Conservation (phyloP, 495 filamentous ascomycete genomes). For the Immersiella caudata region DNA sequence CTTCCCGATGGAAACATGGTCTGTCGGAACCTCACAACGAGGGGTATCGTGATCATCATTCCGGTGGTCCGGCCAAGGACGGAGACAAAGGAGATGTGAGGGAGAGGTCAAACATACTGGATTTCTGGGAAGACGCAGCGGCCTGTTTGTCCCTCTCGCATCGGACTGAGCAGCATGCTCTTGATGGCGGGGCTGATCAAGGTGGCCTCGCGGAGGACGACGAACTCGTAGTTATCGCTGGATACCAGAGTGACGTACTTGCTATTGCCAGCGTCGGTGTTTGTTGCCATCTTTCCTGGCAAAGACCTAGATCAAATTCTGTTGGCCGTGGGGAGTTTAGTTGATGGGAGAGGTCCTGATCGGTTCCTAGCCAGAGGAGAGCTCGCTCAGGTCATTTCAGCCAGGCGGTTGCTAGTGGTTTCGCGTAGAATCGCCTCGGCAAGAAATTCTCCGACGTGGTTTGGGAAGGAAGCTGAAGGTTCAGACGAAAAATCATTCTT, state of each 20-base stretch:
- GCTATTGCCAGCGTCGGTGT: constrained; percentile 27
- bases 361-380: background rate
- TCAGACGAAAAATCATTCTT: background rate
- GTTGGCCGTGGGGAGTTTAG: background rate
- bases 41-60: constrained; percentile 43
- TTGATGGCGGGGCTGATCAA: constrained; percentile 75
- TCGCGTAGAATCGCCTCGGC: background rate
- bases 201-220: constrained; percentile 76
- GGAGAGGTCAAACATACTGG: constrained; percentile 55
- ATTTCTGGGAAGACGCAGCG: constrained; percentile 71
- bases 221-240: constrained; percentile 84
- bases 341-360: background rate
- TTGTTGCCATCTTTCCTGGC: constrained; percentile 14
- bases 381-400: background rate
- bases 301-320: background rate
- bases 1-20: constrained; percentile 26
- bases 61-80: constrained; percentile 22
- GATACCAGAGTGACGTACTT: constrained; percentile 88
- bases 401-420: background rate
- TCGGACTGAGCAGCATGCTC: constrained; percentile 84
- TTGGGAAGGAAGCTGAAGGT: background rate
- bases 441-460: background rate
- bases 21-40: constrained; percentile 47
- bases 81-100: constrained; percentile 13
- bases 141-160: constrained; percentile 68